These are phyloP conservation scores for Sclerotinia glacialis DNA, from an alignment of 2,329 filamentous ascomycete species.

Conservation along the genomic window DNA sequence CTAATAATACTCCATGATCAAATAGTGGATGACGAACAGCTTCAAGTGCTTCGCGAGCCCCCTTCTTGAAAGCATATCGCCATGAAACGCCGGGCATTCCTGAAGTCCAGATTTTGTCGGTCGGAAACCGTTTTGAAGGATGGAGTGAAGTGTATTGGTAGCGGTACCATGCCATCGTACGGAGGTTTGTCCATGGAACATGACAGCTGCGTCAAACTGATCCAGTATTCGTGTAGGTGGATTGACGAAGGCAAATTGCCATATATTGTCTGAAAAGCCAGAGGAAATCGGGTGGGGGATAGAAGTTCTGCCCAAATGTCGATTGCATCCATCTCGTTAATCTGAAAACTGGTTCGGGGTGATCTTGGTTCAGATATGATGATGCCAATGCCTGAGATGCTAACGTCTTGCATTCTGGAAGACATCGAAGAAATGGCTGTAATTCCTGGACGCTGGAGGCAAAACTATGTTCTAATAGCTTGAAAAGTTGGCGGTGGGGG, in stretches of 20 bases:
- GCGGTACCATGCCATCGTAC: conserved; percentile 8
- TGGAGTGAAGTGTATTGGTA: neutral
- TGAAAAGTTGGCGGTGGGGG: neutral
- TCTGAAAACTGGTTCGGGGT: neutral
- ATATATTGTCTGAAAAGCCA: neutral
- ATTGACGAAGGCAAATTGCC: neutral
- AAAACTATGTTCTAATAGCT: neutral
- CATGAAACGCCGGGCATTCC: no score
- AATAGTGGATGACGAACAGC: no score
- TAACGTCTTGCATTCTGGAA: neutral
- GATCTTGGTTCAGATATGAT: neutral
- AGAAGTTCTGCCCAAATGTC: neutral
- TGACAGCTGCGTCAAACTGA: neutral
- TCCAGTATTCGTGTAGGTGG: neutral
- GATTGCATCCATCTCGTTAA: neutral
- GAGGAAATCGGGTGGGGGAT: neutral
- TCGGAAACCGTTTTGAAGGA: conserved; percentile 4
- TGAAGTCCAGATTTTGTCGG: no score
- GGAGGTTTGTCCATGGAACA: neutral
- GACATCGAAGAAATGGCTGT: neutral
- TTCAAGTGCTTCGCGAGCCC: no score
- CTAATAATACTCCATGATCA: no score
- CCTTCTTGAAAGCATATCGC: no score
- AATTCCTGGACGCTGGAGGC: neutral
- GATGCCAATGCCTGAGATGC: neutral